A percentile compares a stretch with the other conserved stretches of the same genome.
Evolutionary conservation across 2,329 filamentous ascomycete genomes (phyloP).

Genomic region (Fusarium nisikadoi): DNA sequence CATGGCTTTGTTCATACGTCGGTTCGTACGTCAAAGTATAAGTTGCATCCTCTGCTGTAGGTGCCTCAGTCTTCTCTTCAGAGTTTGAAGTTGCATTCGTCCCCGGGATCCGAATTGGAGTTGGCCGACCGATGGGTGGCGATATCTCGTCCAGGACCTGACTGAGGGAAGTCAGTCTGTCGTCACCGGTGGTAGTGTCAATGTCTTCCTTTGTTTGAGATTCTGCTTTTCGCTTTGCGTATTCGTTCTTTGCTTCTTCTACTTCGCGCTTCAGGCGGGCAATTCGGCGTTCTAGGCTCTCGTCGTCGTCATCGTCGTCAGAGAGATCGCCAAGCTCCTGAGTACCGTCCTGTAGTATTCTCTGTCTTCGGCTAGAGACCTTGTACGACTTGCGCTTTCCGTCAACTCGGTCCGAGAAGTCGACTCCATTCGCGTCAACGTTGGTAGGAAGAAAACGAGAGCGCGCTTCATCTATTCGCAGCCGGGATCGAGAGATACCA

Average conservation of each 20-base stretch:
- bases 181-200: constrained; percentile 54
- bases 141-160: constrained; percentile 75
- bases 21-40: constrained; percentile 74
- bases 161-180: constrained; percentile 72
- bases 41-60: constrained; percentile 54
- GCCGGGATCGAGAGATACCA: constrained; percentile 78
- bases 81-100: constrained; percentile 9
- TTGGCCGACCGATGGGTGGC: constrained; percentile 40
- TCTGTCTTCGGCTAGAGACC: constrained; percentile 74
- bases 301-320: constrained; percentile 76
- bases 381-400: constrained; percentile 87
- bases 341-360: constrained; percentile 70
- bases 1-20: constrained; percentile 73
- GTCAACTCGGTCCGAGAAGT: constrained; percentile 90
- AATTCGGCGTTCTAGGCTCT: constrained; percentile 81
- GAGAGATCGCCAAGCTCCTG: constrained; percentile 79
- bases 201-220: constrained; percentile 57
- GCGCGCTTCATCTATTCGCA: constrained; percentile 83
- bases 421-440: constrained; percentile 80
- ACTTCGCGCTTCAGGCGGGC: constrained; percentile 85
- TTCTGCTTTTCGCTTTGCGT: constrained; percentile 63
- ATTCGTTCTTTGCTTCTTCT: constrained; percentile 75
- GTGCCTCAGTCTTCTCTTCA: constrained; percentile 34
- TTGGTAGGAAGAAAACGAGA: constrained; percentile 79
- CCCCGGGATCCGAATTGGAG: constrained; percentile 22